Percentiles rank a stretch among this genome's conserved stretches.
Conservation (phyloP, 108 stramenopile genomes). For the Aureococcus anophagefferens region DNA sequence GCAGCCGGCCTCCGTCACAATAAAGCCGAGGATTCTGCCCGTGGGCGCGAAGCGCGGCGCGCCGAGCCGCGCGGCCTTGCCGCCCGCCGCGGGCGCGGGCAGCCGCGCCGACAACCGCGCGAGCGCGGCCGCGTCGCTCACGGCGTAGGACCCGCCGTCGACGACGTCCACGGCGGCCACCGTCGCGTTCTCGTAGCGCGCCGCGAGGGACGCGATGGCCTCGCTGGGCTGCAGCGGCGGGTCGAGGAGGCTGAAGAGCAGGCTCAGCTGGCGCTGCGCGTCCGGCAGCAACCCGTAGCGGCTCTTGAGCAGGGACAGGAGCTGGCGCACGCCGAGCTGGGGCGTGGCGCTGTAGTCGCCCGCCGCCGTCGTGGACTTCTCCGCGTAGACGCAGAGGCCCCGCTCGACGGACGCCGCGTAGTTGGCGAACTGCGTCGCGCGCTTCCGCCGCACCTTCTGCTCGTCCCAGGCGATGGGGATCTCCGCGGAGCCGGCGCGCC, state of each 20-base stretch:
- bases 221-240: constrained; percentile 14
- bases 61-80: no score
- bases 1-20: not conserved
- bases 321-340: constrained; percentile 15
- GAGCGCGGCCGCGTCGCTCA: not conserved
- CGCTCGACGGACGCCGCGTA: constrained; percentile 27
- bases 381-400: constrained; percentile 20
- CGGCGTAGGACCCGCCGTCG: not conserved
- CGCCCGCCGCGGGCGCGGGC: no score
- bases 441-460: constrained; percentile 2
- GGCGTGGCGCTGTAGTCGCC: constrained; percentile 1
- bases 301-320: constrained; percentile 22
- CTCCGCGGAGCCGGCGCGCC: constrained; percentile 12
- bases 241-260: constrained; percentile 23
- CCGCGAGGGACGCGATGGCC: not conserved
- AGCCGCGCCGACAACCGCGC: not conserved
- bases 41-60: no score
- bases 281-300: constrained; percentile 23
- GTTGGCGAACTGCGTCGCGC: constrained; percentile 21
- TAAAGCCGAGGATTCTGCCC: no score
- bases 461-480: constrained; percentile 20
- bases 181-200: not conserved
- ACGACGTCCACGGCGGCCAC: not conserved
- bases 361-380: not conserved
- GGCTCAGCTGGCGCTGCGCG: constrained; percentile 25